Evolutionary conservation across 1,139 yeast species (phyloP).

Genomic region (Sugiyamaella paludigena): DNA sequence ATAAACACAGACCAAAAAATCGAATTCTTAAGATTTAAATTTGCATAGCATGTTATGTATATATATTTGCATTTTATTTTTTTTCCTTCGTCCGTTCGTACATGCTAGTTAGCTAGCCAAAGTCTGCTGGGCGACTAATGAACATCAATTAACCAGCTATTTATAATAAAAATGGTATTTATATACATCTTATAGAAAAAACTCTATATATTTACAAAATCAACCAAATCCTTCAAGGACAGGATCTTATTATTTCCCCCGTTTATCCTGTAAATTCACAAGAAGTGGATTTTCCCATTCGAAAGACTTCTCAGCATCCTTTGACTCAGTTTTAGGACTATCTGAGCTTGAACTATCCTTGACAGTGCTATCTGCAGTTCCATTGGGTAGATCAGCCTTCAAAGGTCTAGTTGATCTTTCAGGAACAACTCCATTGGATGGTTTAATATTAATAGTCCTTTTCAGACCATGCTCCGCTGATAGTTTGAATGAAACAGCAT

Average conservation of each 20-base stretch:
- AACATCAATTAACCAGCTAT: too few relatives aligned
- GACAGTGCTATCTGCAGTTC: too few relatives aligned
- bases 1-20: background rate
- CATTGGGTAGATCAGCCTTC: conserved; percentile 9
- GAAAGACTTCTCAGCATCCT: conserved; percentile 7
- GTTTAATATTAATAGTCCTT: conserved; percentile 16
- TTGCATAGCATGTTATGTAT: background rate
- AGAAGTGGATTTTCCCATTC: conserved; percentile 18
- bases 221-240: background rate
- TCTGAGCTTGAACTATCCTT: background rate
- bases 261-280: conserved; percentile 14
- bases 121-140: too few relatives aligned
- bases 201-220: background rate
- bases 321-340: background rate
- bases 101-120: too few relatives aligned
- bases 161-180: background rate
- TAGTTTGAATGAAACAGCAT: conserved; percentile 17
- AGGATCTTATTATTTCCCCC: conserved; percentile 1
- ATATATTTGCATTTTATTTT: too few relatives aligned
- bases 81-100: too few relatives aligned
- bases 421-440: conserved; percentile 7
- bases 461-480: conserved; percentile 17
- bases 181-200: background rate
- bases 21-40: background rate
- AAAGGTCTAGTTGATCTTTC: conserved; percentile 4